Percentiles rank a stretch among this genome's conserved stretches.
phyloP scores from a whole-genome alignment of 352 stramenopile species.

The Globisporangium nagaii region DNA sequence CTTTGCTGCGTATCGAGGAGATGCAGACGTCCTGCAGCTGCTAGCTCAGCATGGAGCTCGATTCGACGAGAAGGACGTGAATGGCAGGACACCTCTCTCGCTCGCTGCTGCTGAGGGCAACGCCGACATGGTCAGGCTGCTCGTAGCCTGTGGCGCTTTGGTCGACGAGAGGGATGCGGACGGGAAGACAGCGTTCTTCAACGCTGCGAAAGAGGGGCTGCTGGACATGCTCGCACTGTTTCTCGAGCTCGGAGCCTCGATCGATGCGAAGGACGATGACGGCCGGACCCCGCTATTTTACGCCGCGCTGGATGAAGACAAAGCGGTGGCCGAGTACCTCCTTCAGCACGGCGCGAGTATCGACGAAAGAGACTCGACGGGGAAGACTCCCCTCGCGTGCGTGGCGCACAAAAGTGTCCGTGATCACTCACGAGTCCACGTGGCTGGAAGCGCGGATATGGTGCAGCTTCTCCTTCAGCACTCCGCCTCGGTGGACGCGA shows the following conservation, averaged over 20 bases:
- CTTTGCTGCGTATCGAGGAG: background rate
- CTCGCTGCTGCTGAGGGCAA: background rate
- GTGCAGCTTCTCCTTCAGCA: background rate
- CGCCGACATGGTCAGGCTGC: background rate
- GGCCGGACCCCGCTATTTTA: background rate
- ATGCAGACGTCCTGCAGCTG: background rate
- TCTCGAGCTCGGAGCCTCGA: background rate
- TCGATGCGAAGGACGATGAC: background rate
- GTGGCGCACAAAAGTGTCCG: background rate
- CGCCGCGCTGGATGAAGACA: background rate
- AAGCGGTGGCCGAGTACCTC: background rate
- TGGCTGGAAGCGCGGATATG: background rate
- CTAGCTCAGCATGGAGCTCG: background rate
- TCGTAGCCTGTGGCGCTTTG: background rate
- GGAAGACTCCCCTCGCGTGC: background rate
- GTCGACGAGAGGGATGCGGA: background rate
- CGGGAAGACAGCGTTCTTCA: background rate
- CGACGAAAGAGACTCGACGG: background rate
- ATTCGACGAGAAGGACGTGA: background rate
- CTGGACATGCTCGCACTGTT: background rate
- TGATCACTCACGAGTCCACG: too few species aligned
- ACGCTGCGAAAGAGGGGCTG: background rate
- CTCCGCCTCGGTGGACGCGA: background rate
- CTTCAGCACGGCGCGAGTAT: background rate
- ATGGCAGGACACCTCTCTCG: background rate